Percentiles rank a stretch among this genome's conserved stretches.
These are phyloP conservation scores for Glomus cerebriforme DNA, from an alignment of 192 early-diverging fungal species.

Conservation along the genomic window DNA sequence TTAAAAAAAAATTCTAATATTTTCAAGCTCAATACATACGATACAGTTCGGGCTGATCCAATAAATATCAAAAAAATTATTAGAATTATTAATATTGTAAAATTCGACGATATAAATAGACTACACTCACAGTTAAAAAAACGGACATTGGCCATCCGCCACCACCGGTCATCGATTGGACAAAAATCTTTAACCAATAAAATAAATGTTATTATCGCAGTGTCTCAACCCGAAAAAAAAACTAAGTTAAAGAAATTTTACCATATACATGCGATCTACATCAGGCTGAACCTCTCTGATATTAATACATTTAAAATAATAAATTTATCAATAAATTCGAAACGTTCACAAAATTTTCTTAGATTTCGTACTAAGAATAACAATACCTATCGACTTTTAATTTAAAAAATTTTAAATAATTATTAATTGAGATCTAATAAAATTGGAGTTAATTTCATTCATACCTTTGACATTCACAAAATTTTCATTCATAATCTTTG, in stretches of 20 bases:
- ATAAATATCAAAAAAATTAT: background rate
- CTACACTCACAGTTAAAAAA: constrained; percentile 57
- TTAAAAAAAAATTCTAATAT: background rate
- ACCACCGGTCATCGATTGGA: constrained; percentile 57
- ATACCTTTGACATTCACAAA: constrained; percentile 65
- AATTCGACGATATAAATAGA: constrained; percentile 40
- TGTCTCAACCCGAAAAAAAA: background rate
- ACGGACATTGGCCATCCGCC: constrained; percentile 76
- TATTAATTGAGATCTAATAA: background rate
- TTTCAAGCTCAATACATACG: constrained; percentile 27
- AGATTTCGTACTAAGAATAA: background rate
- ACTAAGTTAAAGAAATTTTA: background rate
- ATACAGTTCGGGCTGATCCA: constrained; percentile 32
- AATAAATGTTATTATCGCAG: background rate
- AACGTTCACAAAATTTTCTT: background rate
- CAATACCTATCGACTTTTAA: constrained; percentile 33
- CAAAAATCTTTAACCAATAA: constrained; percentile 44
- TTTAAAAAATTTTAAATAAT: background rate
- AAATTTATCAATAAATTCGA: background rate
- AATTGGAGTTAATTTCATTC: background rate
- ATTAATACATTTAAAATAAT: background rate
- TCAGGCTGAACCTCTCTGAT: constrained; percentile 61
- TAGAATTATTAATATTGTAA: constrained; percentile 16
- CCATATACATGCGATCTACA: constrained; percentile 68
- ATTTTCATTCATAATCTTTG: constrained; percentile 58